Evolutionary conservation across 2,329 filamentous ascomycete genomes (phyloP), one percentile per base, ranked within the genome.

Genomic region (Hypoxylon sp.): DNA sequence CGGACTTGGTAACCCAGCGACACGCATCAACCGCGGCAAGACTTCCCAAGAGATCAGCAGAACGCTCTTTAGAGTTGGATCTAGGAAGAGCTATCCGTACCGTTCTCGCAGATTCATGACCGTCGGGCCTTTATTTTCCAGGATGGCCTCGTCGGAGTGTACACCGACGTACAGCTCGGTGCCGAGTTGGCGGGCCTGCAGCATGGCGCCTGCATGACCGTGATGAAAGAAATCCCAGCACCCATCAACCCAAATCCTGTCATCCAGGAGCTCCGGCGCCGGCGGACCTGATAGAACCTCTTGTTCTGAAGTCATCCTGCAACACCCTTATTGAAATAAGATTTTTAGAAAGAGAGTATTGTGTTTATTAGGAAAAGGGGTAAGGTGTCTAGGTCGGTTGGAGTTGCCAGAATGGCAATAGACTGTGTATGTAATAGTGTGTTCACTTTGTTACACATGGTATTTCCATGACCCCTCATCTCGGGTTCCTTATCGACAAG

Each of bases 181-280:
- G 73, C 96, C 96, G 19, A 98, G 87, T 80, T 94, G 94, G 70
- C 96, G 92, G 55, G 96, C 96, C 81, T 99, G 96, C 52, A 99
- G 89, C 86, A 98, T 97, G 71, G 96, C 96, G 67, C 96, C 96
- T 4, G 96, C 96, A 83, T 99, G 96, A 75, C 96, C 96, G 79
- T 98, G 96, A 80, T 99, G 96, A 82, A 94, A 97, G 82, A 99
- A 99, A 84, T 99, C 96, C 83, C 98, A 99, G 85, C 96, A 99
- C 69, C 96, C 96, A 79, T 99, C 96, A 25, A 99, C 92, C 97
- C 97, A 99, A 76, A 99, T 93, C 72, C 95, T 90, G 75, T 92
- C 89, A 28, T 89, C 87, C 34, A 87, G 80, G 7, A 89, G 81
- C 78, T 86, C 84, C 36, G 85, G 82, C 59, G 85, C 86, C 49